Base-by-base conservation (phyloP, 2,329 filamentous ascomycete genomes). In the Aureobasidium pullulans region DNA sequence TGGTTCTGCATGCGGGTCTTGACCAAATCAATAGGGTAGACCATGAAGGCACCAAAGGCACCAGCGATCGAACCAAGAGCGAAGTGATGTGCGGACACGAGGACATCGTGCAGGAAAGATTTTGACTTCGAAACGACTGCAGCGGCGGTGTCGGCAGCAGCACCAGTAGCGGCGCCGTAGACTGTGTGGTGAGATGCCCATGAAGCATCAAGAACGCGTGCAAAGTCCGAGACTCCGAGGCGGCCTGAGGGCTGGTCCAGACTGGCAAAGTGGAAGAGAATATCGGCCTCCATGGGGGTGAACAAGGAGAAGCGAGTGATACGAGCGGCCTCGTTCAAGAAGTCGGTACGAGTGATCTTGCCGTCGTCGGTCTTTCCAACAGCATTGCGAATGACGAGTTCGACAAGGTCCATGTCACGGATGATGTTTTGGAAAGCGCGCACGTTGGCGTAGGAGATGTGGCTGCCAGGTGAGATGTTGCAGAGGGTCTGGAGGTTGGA, bases 1-100 rank as follows among this genome's bases (percentile, higher is more conserved):
- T 99, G 94, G 78, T 99, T 99, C 76, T 99, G 94, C 86, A 99
- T 89, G 62, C 94, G 86, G 1, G 94, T 99, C 83, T 99, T 99
- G 73, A 99, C 94, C 62, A 99, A 78, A 77, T 99, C 94, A 70
- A 99, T 97, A 28, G 94, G 94, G 73, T 99, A 99, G 57, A 99
- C 94, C 90, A 99, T 96, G 73, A 99, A 97, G 11, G 94, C 94
- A 72, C 94, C 94, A 71, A 99, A 99, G 9, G 94, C 94, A 75
- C 94, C 94, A 7, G 94, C 94, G 66, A 96, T 66, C 71, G 89
- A 91, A 61, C 94, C 94, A 6, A 99, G 84, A 3, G 79, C 85
- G 71, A 99, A 99, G 79, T 96, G 92, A 74, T 96, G 95, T 1
- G 80, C 83, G 1, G 92, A 96, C 70, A 92, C 88, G 13, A 89